A percentile compares a stretch with the other conserved stretches of the same genome.
These are phyloP conservation scores for Coemansia javaensis DNA, from an alignment of 192 early-diverging fungal genomes.

Conservation along the genomic window DNA sequence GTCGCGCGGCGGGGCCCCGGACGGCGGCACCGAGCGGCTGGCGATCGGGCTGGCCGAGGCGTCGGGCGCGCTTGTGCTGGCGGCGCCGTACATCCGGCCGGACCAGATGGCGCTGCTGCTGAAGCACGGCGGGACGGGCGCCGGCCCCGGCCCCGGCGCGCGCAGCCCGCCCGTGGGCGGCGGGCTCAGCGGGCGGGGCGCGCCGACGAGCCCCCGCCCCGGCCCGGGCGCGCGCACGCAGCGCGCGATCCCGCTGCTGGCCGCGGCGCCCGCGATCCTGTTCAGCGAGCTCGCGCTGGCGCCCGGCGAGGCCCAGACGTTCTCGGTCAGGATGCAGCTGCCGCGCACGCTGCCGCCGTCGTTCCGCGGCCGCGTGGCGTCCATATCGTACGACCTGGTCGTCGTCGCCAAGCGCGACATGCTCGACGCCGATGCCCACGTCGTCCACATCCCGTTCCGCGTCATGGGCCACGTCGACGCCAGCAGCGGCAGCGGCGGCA, in stretches of 20 bases:
- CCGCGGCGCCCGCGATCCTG: conserved; percentile 31
- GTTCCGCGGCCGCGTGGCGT: conserved; percentile 36
- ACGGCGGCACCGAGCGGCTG: conserved; percentile 26
- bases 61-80: conserved; percentile 31
- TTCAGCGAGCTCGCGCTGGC: conserved; percentile 45
- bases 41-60: conserved; percentile 46
- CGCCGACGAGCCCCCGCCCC: conserved; percentile 9
- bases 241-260: conserved; percentile 24
- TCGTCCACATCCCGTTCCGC: conserved; percentile 42
- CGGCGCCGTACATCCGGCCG: conserved; percentile 30
- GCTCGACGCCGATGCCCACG: conserved; percentile 30
- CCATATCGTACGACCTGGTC: conserved; percentile 41
- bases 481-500: not conserved
- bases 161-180: conserved; percentile 27
- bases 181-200: conserved; percentile 34
- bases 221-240: conserved; percentile 15
- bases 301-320: conserved; percentile 47
- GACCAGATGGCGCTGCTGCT: conserved; percentile 43
- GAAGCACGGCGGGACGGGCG: conserved; percentile 21
- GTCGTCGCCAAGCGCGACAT: conserved; percentile 43
- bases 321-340: conserved; percentile 31
- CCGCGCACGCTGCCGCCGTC: conserved; percentile 37
- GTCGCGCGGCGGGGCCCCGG: no score
- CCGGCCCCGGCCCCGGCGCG: not conserved
- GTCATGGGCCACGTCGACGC: conserved; percentile 19